phyloP scores from a whole-genome alignment of 2,329 filamentous ascomycete genomes.

The Macrophomina phaseolina region DNA sequence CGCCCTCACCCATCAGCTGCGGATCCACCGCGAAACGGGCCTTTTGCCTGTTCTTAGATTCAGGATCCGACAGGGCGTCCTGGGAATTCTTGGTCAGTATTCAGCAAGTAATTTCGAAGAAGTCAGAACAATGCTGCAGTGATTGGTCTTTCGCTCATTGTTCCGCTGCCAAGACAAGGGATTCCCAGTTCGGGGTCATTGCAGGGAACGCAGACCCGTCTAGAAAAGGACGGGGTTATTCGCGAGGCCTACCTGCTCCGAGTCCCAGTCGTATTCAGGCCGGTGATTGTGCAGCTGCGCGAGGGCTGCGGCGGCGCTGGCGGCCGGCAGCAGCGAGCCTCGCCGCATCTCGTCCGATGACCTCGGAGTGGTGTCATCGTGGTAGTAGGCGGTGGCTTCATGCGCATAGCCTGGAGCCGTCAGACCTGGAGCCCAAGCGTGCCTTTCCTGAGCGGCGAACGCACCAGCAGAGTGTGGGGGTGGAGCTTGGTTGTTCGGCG shows the following conservation, averaged over 20 bases:
- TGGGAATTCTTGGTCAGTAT: slow-evolving; percentile 30
- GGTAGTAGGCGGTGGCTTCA: slow-evolving; percentile 71
- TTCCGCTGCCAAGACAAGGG: slow-evolving; percentile 33
- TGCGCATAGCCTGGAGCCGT: slow-evolving; percentile 53
- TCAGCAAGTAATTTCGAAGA: not conserved
- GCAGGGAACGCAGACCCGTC: slow-evolving; percentile 41
- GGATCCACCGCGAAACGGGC: slow-evolving; percentile 46
- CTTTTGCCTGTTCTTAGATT: slow-evolving; percentile 45
- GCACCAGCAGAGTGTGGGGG: slow-evolving; percentile 27
- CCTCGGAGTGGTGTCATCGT: slow-evolving; percentile 71
- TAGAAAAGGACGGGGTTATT: slow-evolving; percentile 32
- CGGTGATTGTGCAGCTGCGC: slow-evolving; percentile 84
- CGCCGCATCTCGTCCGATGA: slow-evolving; percentile 72
- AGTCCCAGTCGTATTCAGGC: slow-evolving; percentile 77
- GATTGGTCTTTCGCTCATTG: slow-evolving; percentile 13
- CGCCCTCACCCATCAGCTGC: slow-evolving; percentile 27
- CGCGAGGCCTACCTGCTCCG: slow-evolving; percentile 64
- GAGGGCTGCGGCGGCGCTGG: slow-evolving; percentile 82
- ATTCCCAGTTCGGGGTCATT: slow-evolving; percentile 20
- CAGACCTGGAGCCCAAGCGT: slow-evolving; percentile 29
- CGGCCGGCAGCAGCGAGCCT: slow-evolving; percentile 68
- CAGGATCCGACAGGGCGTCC: slow-evolving; percentile 46
- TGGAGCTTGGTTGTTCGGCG: slow-evolving; percentile 42
- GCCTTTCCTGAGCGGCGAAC: slow-evolving; percentile 26
- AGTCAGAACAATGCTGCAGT: slow-evolving; percentile 5